Conservation (phyloP, 2,329 filamentous ascomycete species). For the Trematosphaeria pertusa region DNA sequence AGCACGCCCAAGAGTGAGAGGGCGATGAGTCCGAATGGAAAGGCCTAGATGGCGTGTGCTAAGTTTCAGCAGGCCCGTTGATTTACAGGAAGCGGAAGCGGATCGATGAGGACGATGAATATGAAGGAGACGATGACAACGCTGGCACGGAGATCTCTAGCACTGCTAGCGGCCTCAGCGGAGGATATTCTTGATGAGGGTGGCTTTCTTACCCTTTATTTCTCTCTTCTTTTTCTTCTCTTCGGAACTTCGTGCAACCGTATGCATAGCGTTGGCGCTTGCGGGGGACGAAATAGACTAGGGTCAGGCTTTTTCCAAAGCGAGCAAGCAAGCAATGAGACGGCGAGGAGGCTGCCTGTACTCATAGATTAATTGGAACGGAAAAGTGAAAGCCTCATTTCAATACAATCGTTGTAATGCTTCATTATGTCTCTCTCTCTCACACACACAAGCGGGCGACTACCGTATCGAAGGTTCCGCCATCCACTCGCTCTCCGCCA, state of each 20-base stretch:
- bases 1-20: conserved; percentile 16
- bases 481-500: conserved; percentile 24
- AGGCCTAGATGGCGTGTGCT: no score
- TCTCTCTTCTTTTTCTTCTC: neutral
- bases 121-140: no score
- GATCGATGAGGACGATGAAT: no score
- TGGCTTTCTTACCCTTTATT: no score
- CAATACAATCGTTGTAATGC: conserved; percentile 3
- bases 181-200: no score
- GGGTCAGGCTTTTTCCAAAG: neutral
- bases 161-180: no score
- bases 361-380: no score
- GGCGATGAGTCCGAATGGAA: conserved; percentile 1
- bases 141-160: no score
- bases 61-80: no score
- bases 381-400: no score
- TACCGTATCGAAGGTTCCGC: conserved; percentile 26
- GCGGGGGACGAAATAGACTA: neutral
- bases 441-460: neutral
- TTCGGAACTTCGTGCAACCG: neutral
- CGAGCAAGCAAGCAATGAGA: neutral
- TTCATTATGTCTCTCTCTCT: neutral
- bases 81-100: no score
- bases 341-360: neutral
- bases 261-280: conserved; percentile 10